Base-by-base conservation (phyloP, 2,329 filamentous ascomycete genomes). In the Thielaviopsis ethacetica region DNA sequence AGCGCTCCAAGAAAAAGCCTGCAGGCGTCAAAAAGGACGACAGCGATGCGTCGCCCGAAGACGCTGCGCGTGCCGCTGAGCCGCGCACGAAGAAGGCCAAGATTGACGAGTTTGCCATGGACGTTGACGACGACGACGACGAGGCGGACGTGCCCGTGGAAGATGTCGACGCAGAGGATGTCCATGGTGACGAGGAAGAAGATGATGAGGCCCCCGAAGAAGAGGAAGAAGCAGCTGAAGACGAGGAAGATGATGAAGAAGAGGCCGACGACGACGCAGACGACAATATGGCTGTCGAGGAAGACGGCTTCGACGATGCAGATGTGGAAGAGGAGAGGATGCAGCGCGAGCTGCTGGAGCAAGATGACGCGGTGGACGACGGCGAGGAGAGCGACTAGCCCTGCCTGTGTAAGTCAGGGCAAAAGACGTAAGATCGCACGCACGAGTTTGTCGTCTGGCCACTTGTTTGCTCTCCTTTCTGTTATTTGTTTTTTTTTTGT, bases 1-100 rank as follows among this genome's bases (percentile, higher is more conserved):
- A 90, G 71, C 82, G 85, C 57, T 88, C 83, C 64, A 81, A 78
- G 17, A 87, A 88, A 71, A 79, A 84, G 38, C 50, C 57, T 80
- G 65, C 86, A 84, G 65, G 79, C 84, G 19, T 82, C 83, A 41
- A 83, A 82, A 57, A 80, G 82, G 57, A 87, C 85, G 70, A 72
- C 71, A 34, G 7, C 57, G 70, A 58, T 62, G 26, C 65, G 66
- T 2, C 67, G 66, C 47, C 66, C 64, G 5, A 15, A 44, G 15
- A 66, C 64, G 47, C 69, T 72, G 60, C 69, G 70, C 5, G 68
- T 72, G 62, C 64, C 59, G 24, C 61, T 4, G 53, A 69, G 70
- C 53, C 67, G 44, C 44, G 59, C 15, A 30, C 67, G 19, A 75
- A 75, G 59, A 74, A 74, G 64, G 74, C 77, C 63, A 75, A 76